Evolutionary conservation across 345 rosid species (phyloP), one percentile per base, ranked within the genome.

Genomic region (Salix dunnii): DNA sequence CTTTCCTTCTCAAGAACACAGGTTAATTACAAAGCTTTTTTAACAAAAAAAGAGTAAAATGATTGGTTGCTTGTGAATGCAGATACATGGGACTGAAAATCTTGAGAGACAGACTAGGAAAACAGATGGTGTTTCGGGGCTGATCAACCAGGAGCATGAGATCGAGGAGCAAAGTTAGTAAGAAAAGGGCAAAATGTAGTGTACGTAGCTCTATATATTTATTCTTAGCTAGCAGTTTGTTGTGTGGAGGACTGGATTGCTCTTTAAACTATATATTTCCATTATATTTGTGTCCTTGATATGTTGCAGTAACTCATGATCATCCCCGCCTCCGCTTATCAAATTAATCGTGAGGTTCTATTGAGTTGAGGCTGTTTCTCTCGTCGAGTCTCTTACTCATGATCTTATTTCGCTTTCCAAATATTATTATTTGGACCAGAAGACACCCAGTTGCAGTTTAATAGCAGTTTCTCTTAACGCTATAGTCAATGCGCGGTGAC

Each of bases 81-180:
- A 95, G 99, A 85, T 93, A 95, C 81, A 89, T 91, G 94, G 97
- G 96, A 71, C 83, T 90, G 75, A 89, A 91, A 90, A 93, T 93
- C 82, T 86, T 90, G 85, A 85, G 92, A 72, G 83, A 89, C 23
- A 89, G 99, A 82, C 86, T 89, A 58, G 93, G 91, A 67, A 82
- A 75, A 77, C 80, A 62, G 94, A 90, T 74, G 84, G 86, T 75
- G 87, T 84, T 74, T 89, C 81, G 85, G 65, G 82, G 64, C 48
- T 9, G 18, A 42, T 38, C 31, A 16, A 69, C 10, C 60, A 73
- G 70, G 35, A 49, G 49, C 13, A 35, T 25, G 64, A 65, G 53
- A 33, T 30, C 31, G 33, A 61, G 68, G 61, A 75, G 31, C 60
- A 38, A 16, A 42, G 28, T 21, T 73, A 58, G 61, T 61, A 7